Conservation (phyloP, 371 early-diverging fungal genomes). For the Saksenaea oblongispora region DNA sequence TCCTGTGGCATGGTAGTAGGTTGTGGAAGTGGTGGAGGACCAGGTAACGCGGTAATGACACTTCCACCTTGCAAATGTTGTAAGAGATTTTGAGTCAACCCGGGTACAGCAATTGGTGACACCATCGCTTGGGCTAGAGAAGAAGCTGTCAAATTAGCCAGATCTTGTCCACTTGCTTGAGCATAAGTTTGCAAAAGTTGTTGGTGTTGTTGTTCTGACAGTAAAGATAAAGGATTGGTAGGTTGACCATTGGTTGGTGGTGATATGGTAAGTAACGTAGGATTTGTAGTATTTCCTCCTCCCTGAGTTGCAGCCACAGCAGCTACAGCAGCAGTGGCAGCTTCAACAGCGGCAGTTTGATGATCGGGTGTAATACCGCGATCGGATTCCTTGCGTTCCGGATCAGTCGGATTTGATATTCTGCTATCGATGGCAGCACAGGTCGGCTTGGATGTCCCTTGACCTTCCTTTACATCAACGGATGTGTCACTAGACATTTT, state of each 20-base stretch:
- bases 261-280: constrained; percentile 22
- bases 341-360: constrained; percentile 12
- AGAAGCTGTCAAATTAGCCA: constrained; percentile 45
- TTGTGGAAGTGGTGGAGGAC: constrained; percentile 37
- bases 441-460: not conserved
- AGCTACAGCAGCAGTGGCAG: constrained; percentile 3
- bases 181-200: constrained; percentile 47
- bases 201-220: constrained; percentile 37
- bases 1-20: constrained; percentile 13
- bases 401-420: constrained; percentile 1
- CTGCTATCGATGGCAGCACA: not conserved
- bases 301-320: constrained; percentile 14
- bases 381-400: constrained; percentile 3
- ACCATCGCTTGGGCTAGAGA: constrained; percentile 56
- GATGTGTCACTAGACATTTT: constrained; percentile 4
- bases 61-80: constrained; percentile 45
- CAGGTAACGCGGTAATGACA: constrained; percentile 49
- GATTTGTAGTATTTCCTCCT: not conserved
- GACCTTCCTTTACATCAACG: not conserved
- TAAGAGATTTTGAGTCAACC: constrained; percentile 28
- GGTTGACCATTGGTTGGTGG: constrained; percentile 10
- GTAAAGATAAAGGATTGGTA: constrained; percentile 2
- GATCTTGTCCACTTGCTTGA: constrained; percentile 47
- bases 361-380: not conserved
- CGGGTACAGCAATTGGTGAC: constrained; percentile 49